Base-by-base conservation (phyloP, 331 rosid genomes). In the Acacia pycnantha region DNA sequence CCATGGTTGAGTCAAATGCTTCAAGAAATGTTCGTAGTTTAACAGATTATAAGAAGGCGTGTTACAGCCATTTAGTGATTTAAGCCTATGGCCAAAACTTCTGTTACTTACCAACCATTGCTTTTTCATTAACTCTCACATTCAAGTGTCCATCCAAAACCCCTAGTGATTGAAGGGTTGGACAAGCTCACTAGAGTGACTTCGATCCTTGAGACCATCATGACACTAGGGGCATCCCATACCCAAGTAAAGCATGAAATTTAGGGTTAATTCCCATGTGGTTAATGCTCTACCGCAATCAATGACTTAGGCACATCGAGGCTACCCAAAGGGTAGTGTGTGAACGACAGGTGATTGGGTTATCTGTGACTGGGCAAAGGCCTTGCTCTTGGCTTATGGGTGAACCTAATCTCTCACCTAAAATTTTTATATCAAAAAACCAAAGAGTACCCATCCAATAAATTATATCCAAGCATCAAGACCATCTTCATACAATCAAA, bases 311-410 rank as follows among this genome's bases (percentile, higher is more conserved):
- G 0, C 9, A 37, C 2, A 37, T 2, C 2, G 9, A 37, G 41
- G 9, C 6, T 37, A 37, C 1, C 2, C 8, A 37, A 37, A 37
- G 1, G 9, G 0, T 2, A 6, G 9, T 37, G 41, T 37, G 9
- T 7, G 8, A 37, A 9, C 1, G 2, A 37, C 9, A 6, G 2
- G 9, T 37, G 9, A 37, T 2, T 37, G 2, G 2, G 9, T 37
- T 37, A 9, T 37, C 6, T n/a, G 2, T 37, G 8, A 37, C 2
- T 0, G 6, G 0, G 9, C 6, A 37, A 37, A 1, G 0, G 8
- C 8, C 9, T 6, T 7, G 7, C 0, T 9, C 2, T 37, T 37
- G 0, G 0, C 2, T 37, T 6, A 1, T 37, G 41, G 1, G 9
- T 37, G 9, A 37, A 9, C 2, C 9, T 2, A 6, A 6, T 37